These are phyloP conservation scores for Bipolaris zeicola DNA, from an alignment of 2,329 filamentous ascomycete species.

Conservation along the genomic window DNA sequence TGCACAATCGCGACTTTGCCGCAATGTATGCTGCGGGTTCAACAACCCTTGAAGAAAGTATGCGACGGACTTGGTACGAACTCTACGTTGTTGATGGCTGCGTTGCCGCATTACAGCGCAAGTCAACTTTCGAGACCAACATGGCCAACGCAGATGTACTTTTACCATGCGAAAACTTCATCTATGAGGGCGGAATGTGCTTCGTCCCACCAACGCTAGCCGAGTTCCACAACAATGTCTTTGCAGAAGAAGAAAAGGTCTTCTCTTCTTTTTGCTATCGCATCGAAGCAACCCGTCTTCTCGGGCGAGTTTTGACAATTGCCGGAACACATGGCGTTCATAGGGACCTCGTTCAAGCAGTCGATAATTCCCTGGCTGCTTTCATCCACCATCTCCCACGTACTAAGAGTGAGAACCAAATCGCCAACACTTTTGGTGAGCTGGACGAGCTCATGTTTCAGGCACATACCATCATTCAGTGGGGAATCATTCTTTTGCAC, in stretches of 20 bases:
- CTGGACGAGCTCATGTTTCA: constrained; percentile 89
- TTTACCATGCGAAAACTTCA: constrained; percentile 77
- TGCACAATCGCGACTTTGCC: constrained; percentile 72
- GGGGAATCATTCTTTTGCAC: constrained; percentile 24
- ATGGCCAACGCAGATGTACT: constrained; percentile 69
- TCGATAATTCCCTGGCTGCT: constrained; percentile 67
- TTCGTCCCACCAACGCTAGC: constrained; percentile 58
- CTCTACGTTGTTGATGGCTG: constrained; percentile 77
- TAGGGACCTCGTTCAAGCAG: constrained; percentile 53
- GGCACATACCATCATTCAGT: constrained; percentile 72
- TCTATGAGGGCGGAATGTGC: constrained; percentile 50
- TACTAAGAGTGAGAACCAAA: constrained; percentile 64
- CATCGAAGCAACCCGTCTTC: constrained; percentile 75
- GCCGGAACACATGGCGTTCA: constrained; percentile 26
- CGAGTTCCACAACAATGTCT: constrained; percentile 74
- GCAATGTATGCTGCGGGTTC: constrained; percentile 64
- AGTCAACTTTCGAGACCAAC: constrained; percentile 68
- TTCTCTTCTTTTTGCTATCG: constrained; percentile 86
- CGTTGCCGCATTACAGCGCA: constrained; percentile 75
- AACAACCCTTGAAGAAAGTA: constrained; percentile 74
- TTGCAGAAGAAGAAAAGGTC: constrained; percentile 67
- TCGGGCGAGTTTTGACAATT: constrained; percentile 71
- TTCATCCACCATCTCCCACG: constrained; percentile 78
- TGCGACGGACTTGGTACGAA: constrained; percentile 88
- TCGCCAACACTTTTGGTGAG: constrained; percentile 68